Base-by-base conservation (phyloP, 148 eudicot genomes). In the Vaccinium darrowii region DNA sequence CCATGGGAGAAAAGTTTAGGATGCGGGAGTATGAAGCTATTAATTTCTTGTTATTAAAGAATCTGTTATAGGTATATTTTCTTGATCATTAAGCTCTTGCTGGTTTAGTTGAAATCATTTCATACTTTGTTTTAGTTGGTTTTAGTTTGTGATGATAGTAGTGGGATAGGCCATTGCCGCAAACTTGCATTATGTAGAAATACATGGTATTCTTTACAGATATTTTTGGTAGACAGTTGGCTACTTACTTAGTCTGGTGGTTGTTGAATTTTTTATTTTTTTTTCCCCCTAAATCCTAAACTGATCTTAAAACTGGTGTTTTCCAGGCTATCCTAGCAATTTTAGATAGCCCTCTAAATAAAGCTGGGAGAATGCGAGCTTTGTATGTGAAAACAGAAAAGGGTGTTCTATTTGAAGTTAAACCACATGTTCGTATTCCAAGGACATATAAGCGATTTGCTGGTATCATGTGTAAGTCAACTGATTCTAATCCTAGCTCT, bases 391-490 rank as follows among this genome's bases (percentile, higher is more conserved):
- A 78, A 86, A 97, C 99, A 4, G 94, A 97, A 86, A 92, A 93
- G 88, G 98, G 94, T 82, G 90, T 95, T 54, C 96, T 97, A 83
- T 90, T 97, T 84, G 95, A 97, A 86, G 92, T 97, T 56, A 97
- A 95, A 71, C 99, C 99, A 78, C 91, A 90, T 84, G 96, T 91
- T 78, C 99, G 99, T 86, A 92, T 97, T 87, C 99, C 99, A 51
- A 95, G 99, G 88, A 96, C 98, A 73, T 93, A 89, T 78, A 93
- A 94, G 86, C 93, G 99, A 30, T 95, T 97, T 58, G 91, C 99
- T 83, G 99, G 99, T 30, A 89, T 97, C 79, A 97, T 97, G 95
- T 92, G 99, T 95, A 88, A 94, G 99, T 93, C 51, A 47, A 53
- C 67, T 27, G 81, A 63, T 57, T 47, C 21, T 76, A 57, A 8